Percentiles rank a stretch among this genome's conserved stretches.
These are phyloP conservation scores for Marchantia polymorpha DNA, from an alignment of 225 moss, liverwort and hornwort species.

Conservation along the genomic window DNA sequence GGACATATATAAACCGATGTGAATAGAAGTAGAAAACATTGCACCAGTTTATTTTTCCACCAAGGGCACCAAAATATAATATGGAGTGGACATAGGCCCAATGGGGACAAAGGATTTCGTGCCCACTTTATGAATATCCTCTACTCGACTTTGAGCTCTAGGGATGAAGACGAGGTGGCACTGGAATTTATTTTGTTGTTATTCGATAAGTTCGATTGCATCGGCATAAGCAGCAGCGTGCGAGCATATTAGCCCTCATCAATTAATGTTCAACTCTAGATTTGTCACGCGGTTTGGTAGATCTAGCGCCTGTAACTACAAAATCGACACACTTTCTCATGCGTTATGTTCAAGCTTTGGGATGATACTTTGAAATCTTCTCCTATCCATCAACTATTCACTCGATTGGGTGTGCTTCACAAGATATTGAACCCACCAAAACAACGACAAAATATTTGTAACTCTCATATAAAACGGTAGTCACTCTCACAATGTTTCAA, in stretches of 20 bases:
- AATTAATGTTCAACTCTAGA: background rate
- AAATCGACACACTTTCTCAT: background rate
- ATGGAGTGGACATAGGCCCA: background rate
- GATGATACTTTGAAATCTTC: background rate
- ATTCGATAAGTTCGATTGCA: background rate
- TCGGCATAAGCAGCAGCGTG: background rate
- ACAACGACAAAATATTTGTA: background rate
- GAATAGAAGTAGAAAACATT: no score
- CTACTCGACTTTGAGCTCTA: background rate
- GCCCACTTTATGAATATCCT: background rate
- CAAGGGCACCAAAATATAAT: no score
- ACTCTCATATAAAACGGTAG: background rate
- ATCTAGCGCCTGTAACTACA: background rate
- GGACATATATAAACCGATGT: no score
- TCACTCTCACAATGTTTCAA: background rate
- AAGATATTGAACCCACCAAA: background rate
- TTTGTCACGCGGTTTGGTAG: background rate
- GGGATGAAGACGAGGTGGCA: background rate
- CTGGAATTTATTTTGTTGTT: background rate
- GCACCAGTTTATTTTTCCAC: no score
- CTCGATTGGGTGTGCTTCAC: background rate
- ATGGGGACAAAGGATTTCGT: background rate
- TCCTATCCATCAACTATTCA: background rate
- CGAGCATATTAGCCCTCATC: background rate
- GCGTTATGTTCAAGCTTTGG: slow-evolving; percentile 2